Evolutionary conservation across 139 green algal genomes (phyloP).

Genomic region (Chlamydomonas asymmetrica): DNA sequence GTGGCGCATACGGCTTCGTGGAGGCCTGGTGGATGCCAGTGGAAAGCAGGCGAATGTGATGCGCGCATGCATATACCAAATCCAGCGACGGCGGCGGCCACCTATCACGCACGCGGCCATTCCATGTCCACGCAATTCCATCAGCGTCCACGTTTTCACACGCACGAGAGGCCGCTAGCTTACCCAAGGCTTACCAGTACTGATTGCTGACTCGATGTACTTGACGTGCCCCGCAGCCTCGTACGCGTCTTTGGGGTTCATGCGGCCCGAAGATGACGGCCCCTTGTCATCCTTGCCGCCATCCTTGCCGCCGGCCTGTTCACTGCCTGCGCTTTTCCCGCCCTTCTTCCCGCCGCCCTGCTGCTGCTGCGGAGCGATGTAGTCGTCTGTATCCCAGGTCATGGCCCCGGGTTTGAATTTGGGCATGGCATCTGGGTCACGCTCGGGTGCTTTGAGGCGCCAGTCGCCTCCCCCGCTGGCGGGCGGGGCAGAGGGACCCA

Average conservation of each 20-base stretch:
- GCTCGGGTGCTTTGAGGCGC: constrained; percentile 55
- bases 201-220: constrained; percentile 34
- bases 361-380: constrained; percentile 16
- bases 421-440: constrained; percentile 14
- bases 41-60: no score
- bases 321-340: constrained; percentile 25
- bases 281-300: constrained; percentile 8
- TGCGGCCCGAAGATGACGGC: no score
- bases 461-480: constrained; percentile 44
- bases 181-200: constrained; percentile 27
- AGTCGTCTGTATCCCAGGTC: constrained; percentile 89
- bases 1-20: no score
- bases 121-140: no score
- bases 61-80: no score
- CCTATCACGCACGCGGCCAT: no score
- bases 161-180: not conserved
- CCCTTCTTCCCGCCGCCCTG: not conserved
- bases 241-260: constrained; percentile 42
- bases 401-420: constrained; percentile 81
- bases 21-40: no score
- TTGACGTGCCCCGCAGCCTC: constrained; percentile 45
- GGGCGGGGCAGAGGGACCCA: not conserved
- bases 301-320: not conserved
- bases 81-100: no score
- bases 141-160: no score